These are phyloP conservation scores for Chrysanthemum lavandulifolium DNA, from an alignment of 129 eudicot species.

Conservation along the genomic window DNA sequence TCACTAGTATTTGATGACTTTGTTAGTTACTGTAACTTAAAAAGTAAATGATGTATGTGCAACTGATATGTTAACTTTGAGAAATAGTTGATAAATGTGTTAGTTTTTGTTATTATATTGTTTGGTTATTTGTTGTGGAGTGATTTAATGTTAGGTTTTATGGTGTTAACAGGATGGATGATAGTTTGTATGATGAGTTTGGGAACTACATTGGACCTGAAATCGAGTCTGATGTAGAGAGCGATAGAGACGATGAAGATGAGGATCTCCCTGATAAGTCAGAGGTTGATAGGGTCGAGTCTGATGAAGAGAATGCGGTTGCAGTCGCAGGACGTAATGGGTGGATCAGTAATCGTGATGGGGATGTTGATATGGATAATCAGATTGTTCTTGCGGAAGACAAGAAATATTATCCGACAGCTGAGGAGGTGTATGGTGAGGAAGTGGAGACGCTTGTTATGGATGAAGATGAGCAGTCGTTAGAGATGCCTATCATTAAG, in stretches of 20 bases:
- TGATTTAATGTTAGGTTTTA: constrained; percentile 13
- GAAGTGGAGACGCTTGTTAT: constrained; percentile 95
- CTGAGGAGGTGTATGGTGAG: constrained; percentile 97
- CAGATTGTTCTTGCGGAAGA: constrained; percentile 94
- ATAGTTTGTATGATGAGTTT: constrained; percentile 91
- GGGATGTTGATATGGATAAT: constrained; percentile 80
- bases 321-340: constrained; percentile 65
- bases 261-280: constrained; percentile 56
- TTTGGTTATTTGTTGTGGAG: not conserved
- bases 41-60: no score
- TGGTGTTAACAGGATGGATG: constrained; percentile 61
- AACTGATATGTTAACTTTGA: not conserved
- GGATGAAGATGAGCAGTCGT: constrained; percentile 97
- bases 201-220: constrained; percentile 99
- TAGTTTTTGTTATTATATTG: not conserved
- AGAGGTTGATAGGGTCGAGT: constrained; percentile 46
- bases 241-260: constrained; percentile 74
- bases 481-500: constrained; percentile 79
- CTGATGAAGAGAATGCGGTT: constrained; percentile 72
- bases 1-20: no score
- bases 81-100: not conserved
- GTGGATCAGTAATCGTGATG: constrained; percentile 60
- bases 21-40: no score
- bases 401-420: constrained; percentile 95
- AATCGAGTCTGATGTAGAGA: constrained; percentile 88